These are phyloP conservation scores for Chimonanthus salicifolius DNA, from an alignment of 164 flowering plant species.

Conservation along the genomic window DNA sequence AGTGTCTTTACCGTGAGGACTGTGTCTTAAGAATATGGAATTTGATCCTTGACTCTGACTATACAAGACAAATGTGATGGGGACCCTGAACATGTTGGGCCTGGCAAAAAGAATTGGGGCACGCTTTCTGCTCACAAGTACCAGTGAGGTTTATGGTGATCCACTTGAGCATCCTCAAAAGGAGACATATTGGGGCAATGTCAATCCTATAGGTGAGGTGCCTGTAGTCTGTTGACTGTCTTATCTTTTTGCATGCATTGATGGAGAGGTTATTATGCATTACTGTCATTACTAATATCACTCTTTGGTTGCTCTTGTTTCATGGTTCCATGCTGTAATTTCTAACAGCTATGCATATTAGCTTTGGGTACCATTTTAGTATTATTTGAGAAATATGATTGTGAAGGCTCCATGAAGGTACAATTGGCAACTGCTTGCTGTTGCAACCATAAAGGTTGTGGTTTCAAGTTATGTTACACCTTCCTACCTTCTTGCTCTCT, in stretches of 20 bases:
- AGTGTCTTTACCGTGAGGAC: not conserved
- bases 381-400: too few relatives aligned
- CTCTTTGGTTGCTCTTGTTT: not conserved
- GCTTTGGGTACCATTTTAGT: not conserved
- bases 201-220: slow-evolving; percentile 79
- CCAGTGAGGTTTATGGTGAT: slow-evolving; percentile 97
- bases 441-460: too few relatives aligned
- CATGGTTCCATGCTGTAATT: not conserved
- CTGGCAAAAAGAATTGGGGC: slow-evolving; percentile 95
- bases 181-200: slow-evolving; percentile 96
- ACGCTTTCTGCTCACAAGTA: slow-evolving; percentile 77
- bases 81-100: slow-evolving; percentile 94
- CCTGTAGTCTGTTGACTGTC: not conserved
- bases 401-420: not conserved
- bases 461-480: too few relatives aligned
- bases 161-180: slow-evolving; percentile 96
- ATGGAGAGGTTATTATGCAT: not conserved
- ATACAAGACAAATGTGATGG: slow-evolving; percentile 97
- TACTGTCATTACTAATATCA: not conserved
- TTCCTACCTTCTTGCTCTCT: too few relatives aligned
- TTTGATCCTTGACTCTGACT: slow-evolving; percentile 45
- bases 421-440: not conserved
- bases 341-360: not conserved
- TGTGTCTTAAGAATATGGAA: not conserved
- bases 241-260: not conserved